Evolutionary conservation across 192 early-diverging fungal genomes (phyloP), one percentile per base, ranked within the genome.

Genomic region (Gigaspora rosea): DNA sequence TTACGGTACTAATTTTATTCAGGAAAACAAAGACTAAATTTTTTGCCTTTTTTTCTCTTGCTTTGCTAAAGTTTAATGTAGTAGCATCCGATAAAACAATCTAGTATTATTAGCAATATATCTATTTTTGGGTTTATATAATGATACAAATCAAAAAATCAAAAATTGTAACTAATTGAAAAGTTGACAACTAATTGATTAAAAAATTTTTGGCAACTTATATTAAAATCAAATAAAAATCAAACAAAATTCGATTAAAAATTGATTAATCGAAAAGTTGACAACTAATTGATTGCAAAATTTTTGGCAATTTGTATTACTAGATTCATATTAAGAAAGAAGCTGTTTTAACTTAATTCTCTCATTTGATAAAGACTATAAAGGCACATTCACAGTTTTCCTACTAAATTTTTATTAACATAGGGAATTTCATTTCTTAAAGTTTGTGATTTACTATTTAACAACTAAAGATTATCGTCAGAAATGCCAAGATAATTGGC

Each of bases 321-420:
- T n/a, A n/a, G 51, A 9, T 2, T 54, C 51, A 54, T 54, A 54
- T 15, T 54, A 2, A 54, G 8, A 54, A 18, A 18, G 51, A 54
- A 54, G 51, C 5, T 41, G 36, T 62, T 22, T 10, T 62, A 62
- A 62, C n/a, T 62, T 62, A 18, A 18, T 62, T n/a, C n/a, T 9
- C n/a, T 62, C 61, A 18, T 62, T n/a, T 18, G 61, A 35, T 22
- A 62, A 62, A n/a, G 10, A 18, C n/a, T 62, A 3, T 62, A 62
- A 62, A 18, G 61, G 61, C n/a, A n/a, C 61, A 62, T n/a, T 62
- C n/a, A n/a, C 61, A 9, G 61, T n/a, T 22, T 69, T 18, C 32
- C 67, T 41, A 69, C 12, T 22, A 5, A 48, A 41, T 69, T 4
- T 41, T 15, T 41, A 41, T 48, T 6, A 0, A 18, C 41, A 11